Conservation (phyloP, 2,329 filamentous ascomycete species). For the Fusarium torreyae region DNA sequence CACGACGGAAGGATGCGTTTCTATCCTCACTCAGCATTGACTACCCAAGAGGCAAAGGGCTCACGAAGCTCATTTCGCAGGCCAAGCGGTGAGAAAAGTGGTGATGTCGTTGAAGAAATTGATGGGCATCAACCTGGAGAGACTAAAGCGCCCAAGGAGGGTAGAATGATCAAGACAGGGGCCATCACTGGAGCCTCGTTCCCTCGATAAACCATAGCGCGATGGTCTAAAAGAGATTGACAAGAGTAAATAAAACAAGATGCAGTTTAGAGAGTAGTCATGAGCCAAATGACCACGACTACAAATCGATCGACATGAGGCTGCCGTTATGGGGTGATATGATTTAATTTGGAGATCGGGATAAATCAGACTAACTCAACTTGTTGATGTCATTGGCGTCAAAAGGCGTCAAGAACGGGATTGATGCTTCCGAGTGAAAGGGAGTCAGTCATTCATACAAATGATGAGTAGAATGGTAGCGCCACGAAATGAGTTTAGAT, state of each 20-base stretch:
- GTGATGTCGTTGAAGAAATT: slow-evolving; percentile 34
- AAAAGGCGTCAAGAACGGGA: slow-evolving; percentile 23
- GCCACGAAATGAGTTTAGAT: slow-evolving; percentile 32
- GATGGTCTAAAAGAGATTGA: not conserved
- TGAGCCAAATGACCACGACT: slow-evolving; percentile 8
- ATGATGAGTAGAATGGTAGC: slow-evolving; percentile 18
- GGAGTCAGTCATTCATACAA: slow-evolving; percentile 14
- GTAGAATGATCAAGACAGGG: slow-evolving; percentile 35
- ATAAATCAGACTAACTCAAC: not conserved
- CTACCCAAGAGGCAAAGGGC: not conserved
- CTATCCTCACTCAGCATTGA: not conserved
- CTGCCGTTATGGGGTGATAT: slow-evolving; percentile 14
- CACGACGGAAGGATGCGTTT: slow-evolving; percentile 1
- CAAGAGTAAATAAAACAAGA: slow-evolving; percentile 28
- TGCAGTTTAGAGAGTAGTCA: slow-evolving; percentile 3
- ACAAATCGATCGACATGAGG: slow-evolving; percentile 28
- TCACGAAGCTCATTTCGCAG: not conserved
- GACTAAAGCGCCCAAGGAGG: slow-evolving; percentile 18
- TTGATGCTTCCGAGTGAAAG: slow-evolving; percentile 22
- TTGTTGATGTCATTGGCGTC: slow-evolving; percentile 44
- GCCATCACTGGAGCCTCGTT: slow-evolving; percentile 11
- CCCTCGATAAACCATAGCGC: slow-evolving; percentile 13
- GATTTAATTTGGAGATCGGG: slow-evolving; percentile 26
- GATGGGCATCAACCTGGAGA: slow-evolving; percentile 11
- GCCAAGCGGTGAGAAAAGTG: slow-evolving; percentile 16